These are phyloP conservation scores for Austroboletus olivaceoglutinosus DNA, from an alignment of 1,284 basidiomycete genomes.

Conservation along the genomic window DNA sequence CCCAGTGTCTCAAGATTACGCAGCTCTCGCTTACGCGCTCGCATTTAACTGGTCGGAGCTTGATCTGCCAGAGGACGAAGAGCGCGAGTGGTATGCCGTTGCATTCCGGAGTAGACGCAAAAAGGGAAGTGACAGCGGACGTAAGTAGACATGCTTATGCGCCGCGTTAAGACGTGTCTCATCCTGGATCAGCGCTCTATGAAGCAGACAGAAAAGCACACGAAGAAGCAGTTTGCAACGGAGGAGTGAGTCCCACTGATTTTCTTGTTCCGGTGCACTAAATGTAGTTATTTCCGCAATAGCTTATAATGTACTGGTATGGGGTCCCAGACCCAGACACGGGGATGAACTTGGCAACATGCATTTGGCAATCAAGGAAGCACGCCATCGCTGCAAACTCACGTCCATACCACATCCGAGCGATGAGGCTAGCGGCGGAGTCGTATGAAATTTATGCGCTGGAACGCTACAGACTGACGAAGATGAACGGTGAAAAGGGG, in stretches of 20 bases:
- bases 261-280: constrained; percentile 1
- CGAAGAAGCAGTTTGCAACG: constrained; percentile 85
- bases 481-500: constrained; percentile 54
- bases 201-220: constrained; percentile 84
- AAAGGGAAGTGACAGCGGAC: constrained; percentile 61
- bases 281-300: constrained; percentile 4
- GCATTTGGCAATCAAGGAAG: constrained; percentile 87
- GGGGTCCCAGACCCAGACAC: constrained; percentile 75
- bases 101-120: constrained; percentile 82
- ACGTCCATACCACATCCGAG: constrained; percentile 75
- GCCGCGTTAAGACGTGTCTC: constrained; percentile 8
- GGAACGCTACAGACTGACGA: constrained; percentile 71
- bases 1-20: constrained; percentile 63
- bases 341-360: constrained; percentile 89
- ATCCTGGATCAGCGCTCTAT: constrained; percentile 61
- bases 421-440: constrained; percentile 74
- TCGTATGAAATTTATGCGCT: constrained; percentile 81
- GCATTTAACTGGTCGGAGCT: constrained; percentile 90
- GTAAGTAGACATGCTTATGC: constrained; percentile 41
- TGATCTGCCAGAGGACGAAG: constrained; percentile 60
- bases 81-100: constrained; percentile 88
- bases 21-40: constrained; percentile 58
- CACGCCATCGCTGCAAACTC: constrained; percentile 80
- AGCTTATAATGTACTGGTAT: constrained; percentile 88
- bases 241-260: constrained; percentile 56